Evolutionary conservation across 495 filamentous ascomycete genomes (phyloP), one percentile per base, ranked within the genome.

Genomic region (Sordaria brevicollis): DNA sequence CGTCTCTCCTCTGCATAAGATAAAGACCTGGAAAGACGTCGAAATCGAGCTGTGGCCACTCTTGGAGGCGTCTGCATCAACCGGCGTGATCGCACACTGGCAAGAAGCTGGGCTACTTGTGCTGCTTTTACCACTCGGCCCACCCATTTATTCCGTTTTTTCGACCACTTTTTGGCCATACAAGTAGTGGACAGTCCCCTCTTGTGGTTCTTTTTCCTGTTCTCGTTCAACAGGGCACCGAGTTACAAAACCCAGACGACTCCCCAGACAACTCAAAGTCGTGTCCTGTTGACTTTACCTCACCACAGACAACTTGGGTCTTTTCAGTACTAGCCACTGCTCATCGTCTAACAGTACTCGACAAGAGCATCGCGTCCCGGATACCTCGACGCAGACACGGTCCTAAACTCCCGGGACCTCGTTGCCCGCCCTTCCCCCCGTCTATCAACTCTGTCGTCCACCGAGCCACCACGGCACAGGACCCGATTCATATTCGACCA

Each of bases 401-500:
- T 85, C 84, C 67, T 87, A 88, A 73, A 88, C 86, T 13, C 86
- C 84, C 37, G 86, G 77, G 11, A 71, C 76, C 1, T 70, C 75
- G 10, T 79, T 85, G 34, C 85, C 85, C 65, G 82, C 75, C 71
- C 79, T 86, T 25, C 80, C 79, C 38, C 39, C 79, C 35, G 76
- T 76, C 71, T 77, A 75, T 73, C 76, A 80, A 57, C 76, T 82
- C 65, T 76, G 79, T 7, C 80, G 81, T 67, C 78, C 80, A 35
- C 74, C 74, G 49, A 74, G 72, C 69, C 82, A 86, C n/a, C 73
- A 79, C 38, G 77, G 79, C 70, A 76, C 81, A 65, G 82, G 79
- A 71, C 86, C 86, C 80, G 80, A 87, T 10, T 83, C 86, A 49
- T 89, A 93, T 79, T 82, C 84, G 83, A 90, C 87, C 79, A 97